Conservation (phyloP, 805 yeast species). For the Suhomyces sp. region DNA sequence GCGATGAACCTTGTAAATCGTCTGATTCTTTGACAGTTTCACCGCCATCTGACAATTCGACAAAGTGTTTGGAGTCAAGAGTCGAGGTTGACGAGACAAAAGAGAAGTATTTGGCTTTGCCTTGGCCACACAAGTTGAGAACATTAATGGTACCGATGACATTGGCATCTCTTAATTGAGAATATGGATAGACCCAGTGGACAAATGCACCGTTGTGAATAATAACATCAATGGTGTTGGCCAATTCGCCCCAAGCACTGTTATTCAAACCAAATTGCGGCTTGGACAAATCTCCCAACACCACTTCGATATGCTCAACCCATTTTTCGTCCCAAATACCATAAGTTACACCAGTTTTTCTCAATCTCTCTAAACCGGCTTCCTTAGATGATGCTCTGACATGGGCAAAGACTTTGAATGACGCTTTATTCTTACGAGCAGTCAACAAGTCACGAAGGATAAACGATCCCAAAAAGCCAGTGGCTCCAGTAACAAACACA, state of each 20-base stretch:
- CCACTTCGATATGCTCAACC: constrained; percentile 58
- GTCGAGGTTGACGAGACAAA: constrained; percentile 97
- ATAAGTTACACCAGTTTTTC: constrained; percentile 71
- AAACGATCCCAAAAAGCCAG: constrained; percentile 95
- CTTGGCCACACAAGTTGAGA: constrained; percentile 68
- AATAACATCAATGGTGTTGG: constrained; percentile 67
- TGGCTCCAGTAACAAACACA: constrained; percentile 90
- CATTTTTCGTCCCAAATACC: constrained; percentile 75
- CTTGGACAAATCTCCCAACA: constrained; percentile 77
- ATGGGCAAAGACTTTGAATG: constrained; percentile 74
- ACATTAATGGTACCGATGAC: constrained; percentile 86
- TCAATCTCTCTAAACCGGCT: constrained; percentile 74
- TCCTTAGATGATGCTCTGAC: constrained; percentile 76
- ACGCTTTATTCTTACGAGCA: constrained; percentile 41
- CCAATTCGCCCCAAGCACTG: constrained; percentile 55
- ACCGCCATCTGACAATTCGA: constrained; percentile 76
- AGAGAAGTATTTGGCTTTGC: constrained; percentile 80
- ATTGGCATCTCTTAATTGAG: constrained; percentile 86
- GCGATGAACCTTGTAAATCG: constrained; percentile 73
- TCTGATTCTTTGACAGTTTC: constrained; percentile 81
- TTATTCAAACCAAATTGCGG: constrained; percentile 67
- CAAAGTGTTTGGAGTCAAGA: constrained; percentile 78
- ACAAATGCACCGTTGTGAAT: constrained; percentile 97
- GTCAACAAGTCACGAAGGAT: constrained; percentile 71
- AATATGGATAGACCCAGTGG: constrained; percentile 97